phyloP scores from a whole-genome alignment of 148 eudicot genomes.

The Amaranthus palmeri region DNA sequence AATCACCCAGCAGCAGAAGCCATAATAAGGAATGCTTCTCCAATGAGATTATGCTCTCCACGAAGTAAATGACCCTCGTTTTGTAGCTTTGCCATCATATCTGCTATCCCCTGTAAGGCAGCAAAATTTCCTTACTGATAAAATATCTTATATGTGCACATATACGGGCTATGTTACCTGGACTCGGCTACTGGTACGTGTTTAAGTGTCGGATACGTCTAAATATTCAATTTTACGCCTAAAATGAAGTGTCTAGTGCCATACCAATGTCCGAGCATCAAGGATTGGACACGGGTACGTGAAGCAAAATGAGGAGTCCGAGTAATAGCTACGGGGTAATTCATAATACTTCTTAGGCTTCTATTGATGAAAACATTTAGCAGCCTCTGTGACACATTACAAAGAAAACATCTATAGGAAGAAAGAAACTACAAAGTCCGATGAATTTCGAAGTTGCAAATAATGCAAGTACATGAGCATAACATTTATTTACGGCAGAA shows the following conservation, averaged over 20 bases:
- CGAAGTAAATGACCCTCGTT: slow-evolving; percentile 84
- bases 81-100: slow-evolving; percentile 77
- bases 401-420: background rate
- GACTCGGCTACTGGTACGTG: too few relatives aligned
- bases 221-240: too few relatives aligned
- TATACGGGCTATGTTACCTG: too few relatives aligned
- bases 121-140: slow-evolving; percentile 3
- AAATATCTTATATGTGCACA: background rate
- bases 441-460: background rate
- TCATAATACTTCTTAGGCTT: background rate
- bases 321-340: background rate
- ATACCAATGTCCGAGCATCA: too few relatives aligned
- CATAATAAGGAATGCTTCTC: slow-evolving; percentile 94
- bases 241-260: too few relatives aligned
- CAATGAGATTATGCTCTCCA: slow-evolving; percentile 91
- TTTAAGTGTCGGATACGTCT: too few relatives aligned
- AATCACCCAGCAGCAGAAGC: slow-evolving; percentile 92
- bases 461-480: background rate
- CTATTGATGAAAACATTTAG: background rate
- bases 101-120: slow-evolving; percentile 67
- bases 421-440: background rate
- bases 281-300: too few relatives aligned
- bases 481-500: background rate
- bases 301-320: too few relatives aligned
- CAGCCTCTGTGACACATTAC: background rate